Conservation (phyloP, 1,139 yeast genomes). For the Saccharomyces hybrid region DNA sequence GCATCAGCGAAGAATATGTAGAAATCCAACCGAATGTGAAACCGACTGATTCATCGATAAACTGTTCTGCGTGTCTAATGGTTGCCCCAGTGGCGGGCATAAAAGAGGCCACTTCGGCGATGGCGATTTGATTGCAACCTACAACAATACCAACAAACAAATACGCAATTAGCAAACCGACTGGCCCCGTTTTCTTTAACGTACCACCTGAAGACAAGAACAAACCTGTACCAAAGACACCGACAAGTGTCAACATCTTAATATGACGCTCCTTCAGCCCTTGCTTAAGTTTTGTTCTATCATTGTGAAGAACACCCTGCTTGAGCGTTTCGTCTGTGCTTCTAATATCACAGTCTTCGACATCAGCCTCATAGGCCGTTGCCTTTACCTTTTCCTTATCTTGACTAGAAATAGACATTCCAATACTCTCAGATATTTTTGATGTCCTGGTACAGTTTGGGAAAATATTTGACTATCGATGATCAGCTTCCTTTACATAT, state of each 20-base stretch:
- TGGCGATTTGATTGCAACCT: constrained; percentile 37
- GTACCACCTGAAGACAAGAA: constrained; percentile 46
- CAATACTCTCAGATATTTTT: background rate
- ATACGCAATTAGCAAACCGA: constrained; percentile 42
- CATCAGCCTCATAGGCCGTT: background rate
- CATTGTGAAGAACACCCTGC: background rate
- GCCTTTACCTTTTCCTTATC: background rate
- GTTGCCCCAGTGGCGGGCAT: constrained; percentile 36
- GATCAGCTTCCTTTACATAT: background rate
- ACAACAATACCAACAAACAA: constrained; percentile 39
- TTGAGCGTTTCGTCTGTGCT: background rate
- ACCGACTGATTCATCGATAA: constrained; percentile 56
- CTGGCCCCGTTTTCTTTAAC: constrained; percentile 45
- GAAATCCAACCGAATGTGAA: constrained; percentile 66
- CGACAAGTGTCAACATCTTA: constrained; percentile 53
- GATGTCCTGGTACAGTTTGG: background rate
- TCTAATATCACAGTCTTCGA: background rate
- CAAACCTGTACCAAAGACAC: constrained; percentile 49
- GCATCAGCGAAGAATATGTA: constrained; percentile 37
- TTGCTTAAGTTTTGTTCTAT: constrained; percentile 32
- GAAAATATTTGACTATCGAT: background rate
- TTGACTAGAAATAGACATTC: background rate
- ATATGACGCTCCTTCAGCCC: constrained; percentile 46
- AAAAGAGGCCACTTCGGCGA: constrained; percentile 57
- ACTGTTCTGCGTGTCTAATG: constrained; percentile 34